Evolutionary conservation across 495 filamentous ascomycete species (phyloP).

Genomic region (Talaromyces trachyspermus): DNA sequence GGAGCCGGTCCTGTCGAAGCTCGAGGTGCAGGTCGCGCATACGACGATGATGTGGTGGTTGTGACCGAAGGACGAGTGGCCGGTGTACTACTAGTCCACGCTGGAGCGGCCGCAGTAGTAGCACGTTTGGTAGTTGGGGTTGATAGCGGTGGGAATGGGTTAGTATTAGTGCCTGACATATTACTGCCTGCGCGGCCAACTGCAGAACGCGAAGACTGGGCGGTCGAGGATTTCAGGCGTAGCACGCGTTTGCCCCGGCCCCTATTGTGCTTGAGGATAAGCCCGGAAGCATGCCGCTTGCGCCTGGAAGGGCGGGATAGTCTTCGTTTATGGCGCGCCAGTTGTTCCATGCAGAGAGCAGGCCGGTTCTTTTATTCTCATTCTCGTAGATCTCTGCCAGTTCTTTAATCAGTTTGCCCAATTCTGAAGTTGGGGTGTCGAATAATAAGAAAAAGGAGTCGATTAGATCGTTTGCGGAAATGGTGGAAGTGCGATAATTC

Average conservation of each 20-base stretch:
- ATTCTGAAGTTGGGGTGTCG: conserved; percentile 65
- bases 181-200: conserved; percentile 41
- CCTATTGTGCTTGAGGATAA: conserved; percentile 36
- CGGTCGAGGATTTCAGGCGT: conserved; percentile 70
- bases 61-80: conserved; percentile 21
- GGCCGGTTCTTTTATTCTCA: conserved; percentile 56
- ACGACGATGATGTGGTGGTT: conserved; percentile 10
- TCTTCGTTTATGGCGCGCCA: conserved; percentile 95
- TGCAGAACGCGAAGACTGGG: conserved; percentile 59
- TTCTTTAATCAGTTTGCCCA: conserved; percentile 87
- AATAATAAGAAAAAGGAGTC: conserved; percentile 78
- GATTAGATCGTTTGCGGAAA: conserved; percentile 68
- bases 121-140: conserved; percentile 25
- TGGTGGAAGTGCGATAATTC: conserved; percentile 55
- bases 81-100: conserved; percentile 18
- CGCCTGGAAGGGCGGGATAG: conserved; percentile 79
- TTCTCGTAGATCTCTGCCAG: conserved; percentile 91
- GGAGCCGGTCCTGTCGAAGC: conserved; percentile 13
- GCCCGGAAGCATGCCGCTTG: conserved; percentile 51
- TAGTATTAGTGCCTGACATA: conserved; percentile 20
- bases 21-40: conserved; percentile 17
- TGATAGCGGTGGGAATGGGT: conserved; percentile 42
- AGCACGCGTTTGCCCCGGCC: conserved; percentile 51
- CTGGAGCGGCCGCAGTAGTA: conserved; percentile 22
- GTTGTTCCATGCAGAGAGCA: conserved; percentile 83